Base-by-base conservation (phyloP, 768 basidiomycete species). In the Lactarius indigo region DNA sequence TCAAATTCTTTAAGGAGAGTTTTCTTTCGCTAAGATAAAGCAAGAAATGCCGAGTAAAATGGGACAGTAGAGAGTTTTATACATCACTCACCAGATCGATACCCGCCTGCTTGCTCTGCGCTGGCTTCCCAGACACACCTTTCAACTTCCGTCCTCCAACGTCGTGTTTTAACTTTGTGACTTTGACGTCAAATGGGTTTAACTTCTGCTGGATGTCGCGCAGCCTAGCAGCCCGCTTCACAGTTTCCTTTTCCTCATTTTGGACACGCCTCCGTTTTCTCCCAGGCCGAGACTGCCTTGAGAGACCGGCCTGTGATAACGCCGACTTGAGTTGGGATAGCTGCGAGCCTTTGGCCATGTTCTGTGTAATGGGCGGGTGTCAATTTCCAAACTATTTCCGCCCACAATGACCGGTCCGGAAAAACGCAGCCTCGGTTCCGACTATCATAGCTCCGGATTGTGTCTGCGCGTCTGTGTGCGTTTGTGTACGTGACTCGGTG, bases 141-240 rank as follows among this genome's bases (percentile, higher is more conserved):
- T 92, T 94, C 31, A 96, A 77, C 72, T 87, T 92, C 55, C 94
- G 79, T 3, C 96, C 95, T 5, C 92, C 94, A 23, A 97, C 92
- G 77, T 95, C 91, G 75, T 96, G 92, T 79, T 94, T 96, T 50
- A 93, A 83, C 76, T 91, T 93, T 9, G 91, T 96, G 74, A 95
- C 91, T 71, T 94, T 92, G 72, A 88, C 83, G 76, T 99, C 96
- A 76, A 99, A 99, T 23, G 94, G 92, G 79, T 97, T 98, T 73
- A 98, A 81, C 71, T 85, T 86, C 72, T 87, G 84, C 69, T 93
- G 87, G 68, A 98, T 96, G 74, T 90, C 90, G 61, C 86, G 85
- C 50, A 98, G 84, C 73, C 86, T 92, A 7, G 88, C 86, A 0
- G 90, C 85, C 69, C 84, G 87, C 77, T 92, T 93, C 69, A 89